A percentile compares a stretch with the other conserved stretches of the same genome.
Conservation (phyloP, 2,329 filamentous ascomycete species). For the Microcyclospora tardicrescens region DNA sequence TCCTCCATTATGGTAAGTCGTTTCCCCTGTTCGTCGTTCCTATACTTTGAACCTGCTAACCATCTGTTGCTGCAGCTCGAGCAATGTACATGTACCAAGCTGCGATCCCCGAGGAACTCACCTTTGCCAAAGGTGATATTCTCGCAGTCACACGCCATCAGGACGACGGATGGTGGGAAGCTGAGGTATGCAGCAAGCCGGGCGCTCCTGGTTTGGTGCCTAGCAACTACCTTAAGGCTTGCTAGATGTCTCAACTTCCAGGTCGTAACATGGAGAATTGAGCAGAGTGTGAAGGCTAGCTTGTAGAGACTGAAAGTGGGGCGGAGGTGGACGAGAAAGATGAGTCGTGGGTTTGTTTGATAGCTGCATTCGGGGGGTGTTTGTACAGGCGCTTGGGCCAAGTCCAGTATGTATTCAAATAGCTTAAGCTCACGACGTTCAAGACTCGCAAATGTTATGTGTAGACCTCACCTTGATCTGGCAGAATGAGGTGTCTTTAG, state of each 20-base stretch:
- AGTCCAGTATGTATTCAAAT: too few relatives aligned
- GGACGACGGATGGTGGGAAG: conserved; percentile 99
- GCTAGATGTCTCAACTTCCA: conserved; percentile 18
- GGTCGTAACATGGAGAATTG: too few relatives aligned
- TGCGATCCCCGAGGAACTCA: conserved; percentile 87
- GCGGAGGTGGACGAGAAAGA: too few relatives aligned
- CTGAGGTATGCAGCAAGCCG: conserved; percentile 63
- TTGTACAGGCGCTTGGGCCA: too few relatives aligned
- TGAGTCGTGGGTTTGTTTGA: too few relatives aligned
- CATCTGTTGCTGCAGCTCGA: conserved; percentile 47
- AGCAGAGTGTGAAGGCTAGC: too few relatives aligned
- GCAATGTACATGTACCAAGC: conserved; percentile 91
- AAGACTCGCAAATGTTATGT: too few relatives aligned
- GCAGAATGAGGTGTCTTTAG: too few relatives aligned
- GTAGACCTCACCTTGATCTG: too few relatives aligned
- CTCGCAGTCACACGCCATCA: conserved; percentile 80
- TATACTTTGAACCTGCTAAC: conserved; percentile 4
- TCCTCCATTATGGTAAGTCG: conserved; percentile 83
- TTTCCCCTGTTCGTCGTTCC: neutral
- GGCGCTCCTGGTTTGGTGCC: conserved; percentile 47
- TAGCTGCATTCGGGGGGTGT: too few relatives aligned
- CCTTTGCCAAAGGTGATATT: conserved; percentile 84
- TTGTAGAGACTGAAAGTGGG: too few relatives aligned
- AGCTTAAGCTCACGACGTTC: too few relatives aligned
- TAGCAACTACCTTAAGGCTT: conserved; percentile 53